A percentile compares a stretch with the other conserved stretches of the same genome.
Evolutionary conservation across 805 yeast species (phyloP).

Genomic region (Ogataea zsoltii): DNA sequence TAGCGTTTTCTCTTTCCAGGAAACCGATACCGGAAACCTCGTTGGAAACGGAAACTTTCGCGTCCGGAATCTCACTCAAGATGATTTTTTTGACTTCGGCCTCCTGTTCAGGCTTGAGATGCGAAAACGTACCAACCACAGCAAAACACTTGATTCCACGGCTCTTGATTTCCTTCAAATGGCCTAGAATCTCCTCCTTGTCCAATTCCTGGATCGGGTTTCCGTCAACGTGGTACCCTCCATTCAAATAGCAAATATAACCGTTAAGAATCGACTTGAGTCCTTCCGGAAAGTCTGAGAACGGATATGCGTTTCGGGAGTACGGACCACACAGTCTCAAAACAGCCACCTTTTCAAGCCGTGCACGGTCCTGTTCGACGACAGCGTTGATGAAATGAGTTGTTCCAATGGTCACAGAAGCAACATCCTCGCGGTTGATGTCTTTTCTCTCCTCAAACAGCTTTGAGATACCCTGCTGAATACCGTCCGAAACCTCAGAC

Average conservation of each 20-base stretch:
- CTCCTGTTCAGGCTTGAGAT: constrained; percentile 42
- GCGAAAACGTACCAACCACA: constrained; percentile 43
- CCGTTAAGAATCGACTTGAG: constrained; percentile 38
- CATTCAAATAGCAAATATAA: constrained; percentile 37
- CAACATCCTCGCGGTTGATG: constrained; percentile 31
- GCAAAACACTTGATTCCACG: constrained; percentile 40
- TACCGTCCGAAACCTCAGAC: constrained; percentile 45
- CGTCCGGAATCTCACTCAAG: constrained; percentile 35
- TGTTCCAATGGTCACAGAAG: constrained; percentile 50
- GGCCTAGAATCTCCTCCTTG: constrained; percentile 23
- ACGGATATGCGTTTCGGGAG: constrained; percentile 40
- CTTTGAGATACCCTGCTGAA: constrained; percentile 36
- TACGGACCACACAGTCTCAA: constrained; percentile 48
- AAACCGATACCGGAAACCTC: constrained; percentile 45
- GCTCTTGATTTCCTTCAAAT: constrained; percentile 30
- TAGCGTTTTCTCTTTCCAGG: constrained; percentile 48
- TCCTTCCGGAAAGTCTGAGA: constrained; percentile 45
- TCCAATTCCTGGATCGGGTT: constrained; percentile 36
- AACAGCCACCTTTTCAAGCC: constrained; percentile 46
- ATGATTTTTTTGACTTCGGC: constrained; percentile 35
- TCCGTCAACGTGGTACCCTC: constrained; percentile 48
- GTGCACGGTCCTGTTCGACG: constrained; percentile 43
- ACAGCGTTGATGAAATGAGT: constrained; percentile 55
- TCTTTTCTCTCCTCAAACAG: constrained; percentile 30
- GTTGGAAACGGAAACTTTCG: constrained; percentile 39